A percentile compares a stretch with the other conserved stretches of the same genome.
Evolutionary conservation across 441 rosid species (phyloP).

Genomic region (Adansonia gregorii): DNA sequence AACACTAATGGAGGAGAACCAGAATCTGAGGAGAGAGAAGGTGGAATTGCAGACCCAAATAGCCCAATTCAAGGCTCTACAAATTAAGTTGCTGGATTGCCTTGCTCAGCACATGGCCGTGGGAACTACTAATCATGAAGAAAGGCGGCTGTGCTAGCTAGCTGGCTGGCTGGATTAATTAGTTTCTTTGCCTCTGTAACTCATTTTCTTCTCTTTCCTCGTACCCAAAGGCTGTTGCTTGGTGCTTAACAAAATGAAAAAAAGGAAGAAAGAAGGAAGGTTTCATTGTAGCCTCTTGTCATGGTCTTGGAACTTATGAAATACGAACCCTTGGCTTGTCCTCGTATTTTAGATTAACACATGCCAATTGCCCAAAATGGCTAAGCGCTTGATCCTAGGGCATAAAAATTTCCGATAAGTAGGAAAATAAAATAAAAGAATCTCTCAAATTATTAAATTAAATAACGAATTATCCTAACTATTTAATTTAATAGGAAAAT

Average conservation of each 20-base stretch:
- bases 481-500: too few species aligned
- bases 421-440: not conserved
- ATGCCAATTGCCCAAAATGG: not conserved
- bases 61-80: slow-evolving; percentile 44
- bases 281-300: not conserved
- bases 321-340: not conserved
- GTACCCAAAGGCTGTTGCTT: not conserved
- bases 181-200: not conserved
- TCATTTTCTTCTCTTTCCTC: not conserved
- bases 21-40: slow-evolving; percentile 46
- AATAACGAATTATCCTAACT: too few species aligned
- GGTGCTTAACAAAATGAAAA: slow-evolving; percentile 5
- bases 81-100: slow-evolving; percentile 49
- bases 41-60: slow-evolving; percentile 49
- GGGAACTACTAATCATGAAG: slow-evolving; percentile 29
- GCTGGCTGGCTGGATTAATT: not conserved
- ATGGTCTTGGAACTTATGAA: not conserved
- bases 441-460: too few species aligned
- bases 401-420: not conserved
- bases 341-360: not conserved
- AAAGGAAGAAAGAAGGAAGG: not conserved
- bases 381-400: not conserved
- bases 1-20: slow-evolving; percentile 47
- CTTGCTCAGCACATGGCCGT: slow-evolving; percentile 36
- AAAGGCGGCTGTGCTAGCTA: slow-evolving; percentile 34